Conservation (phyloP, 257 asterid genomes). For the Anisodus tanguticus region DNA sequence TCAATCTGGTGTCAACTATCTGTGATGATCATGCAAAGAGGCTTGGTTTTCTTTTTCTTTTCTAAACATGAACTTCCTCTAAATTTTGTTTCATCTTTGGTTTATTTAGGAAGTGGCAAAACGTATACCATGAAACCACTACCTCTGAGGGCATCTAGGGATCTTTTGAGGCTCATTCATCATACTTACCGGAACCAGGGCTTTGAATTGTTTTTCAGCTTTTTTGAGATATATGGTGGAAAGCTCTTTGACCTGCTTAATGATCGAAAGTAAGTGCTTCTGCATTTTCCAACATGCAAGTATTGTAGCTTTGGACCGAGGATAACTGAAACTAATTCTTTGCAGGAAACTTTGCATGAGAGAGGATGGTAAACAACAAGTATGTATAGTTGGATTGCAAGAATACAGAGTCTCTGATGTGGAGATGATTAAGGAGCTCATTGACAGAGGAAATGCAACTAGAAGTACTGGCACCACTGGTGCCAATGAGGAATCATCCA, state of each 20-base stretch:
- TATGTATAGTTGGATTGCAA: conserved; percentile 58
- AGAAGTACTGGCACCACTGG: conserved; percentile 99
- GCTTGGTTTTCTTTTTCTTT: background rate
- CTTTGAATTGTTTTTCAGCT: conserved; percentile 84
- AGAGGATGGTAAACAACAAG: conserved; percentile 86
- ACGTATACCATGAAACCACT: conserved; percentile 97
- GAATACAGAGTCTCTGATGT: conserved; percentile 58
- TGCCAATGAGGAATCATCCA: conserved; percentile 98
- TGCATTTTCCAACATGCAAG: background rate
- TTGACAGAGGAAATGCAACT: conserved; percentile 88
- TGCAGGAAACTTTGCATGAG: conserved; percentile 92
- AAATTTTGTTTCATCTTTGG: conserved; percentile 4
- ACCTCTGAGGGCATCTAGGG: conserved; percentile 92
- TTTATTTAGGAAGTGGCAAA: conserved; percentile 89
- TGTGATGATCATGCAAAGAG: conserved; percentile 5
- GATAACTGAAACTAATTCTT: background rate
- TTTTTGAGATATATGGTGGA: conserved; percentile 98
- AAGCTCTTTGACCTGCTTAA: conserved; percentile 90
- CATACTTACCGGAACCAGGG: conserved; percentile 97
- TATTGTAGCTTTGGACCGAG: conserved; percentile 18
- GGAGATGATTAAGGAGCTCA: conserved; percentile 80
- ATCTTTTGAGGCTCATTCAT: conserved; percentile 89
- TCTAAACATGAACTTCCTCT: background rate
- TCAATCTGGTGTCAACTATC: background rate
- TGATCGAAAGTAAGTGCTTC: conserved; percentile 79